phyloP scores from a whole-genome alignment of 345 rosid species.

The Corchorus capsularis region DNA sequence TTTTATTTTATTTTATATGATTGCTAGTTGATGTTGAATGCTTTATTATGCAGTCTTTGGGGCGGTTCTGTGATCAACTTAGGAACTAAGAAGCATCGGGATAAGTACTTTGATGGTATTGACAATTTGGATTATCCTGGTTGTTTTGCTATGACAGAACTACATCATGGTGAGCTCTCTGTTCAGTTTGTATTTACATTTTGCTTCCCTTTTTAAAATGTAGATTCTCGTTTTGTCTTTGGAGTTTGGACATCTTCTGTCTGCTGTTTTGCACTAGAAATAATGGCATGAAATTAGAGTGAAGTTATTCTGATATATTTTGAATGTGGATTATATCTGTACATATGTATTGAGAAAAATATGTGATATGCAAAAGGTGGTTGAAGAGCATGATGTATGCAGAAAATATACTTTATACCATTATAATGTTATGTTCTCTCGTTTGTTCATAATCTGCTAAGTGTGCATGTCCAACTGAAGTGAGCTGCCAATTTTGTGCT shows the following conservation, averaged over 20 bases:
- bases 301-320: too few relatives aligned
- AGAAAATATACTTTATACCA: neutral
- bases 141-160: slow-evolving; percentile 99
- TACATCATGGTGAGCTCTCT: slow-evolving; percentile 78
- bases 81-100: slow-evolving; percentile 94
- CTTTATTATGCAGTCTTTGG: slow-evolving; percentile 74
- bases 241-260: neutral
- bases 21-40: neutral
- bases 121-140: slow-evolving; percentile 87
- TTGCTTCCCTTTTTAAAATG: neutral
- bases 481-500: slow-evolving; percentile 17
- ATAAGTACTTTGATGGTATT: slow-evolving; percentile 83
- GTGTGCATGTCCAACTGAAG: slow-evolving; percentile 9
- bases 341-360: neutral
- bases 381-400: neutral
- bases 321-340: neutral
- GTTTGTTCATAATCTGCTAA: neutral
- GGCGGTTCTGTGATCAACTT: slow-evolving; percentile 93
- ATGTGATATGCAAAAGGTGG: neutral
- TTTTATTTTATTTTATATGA: neutral
- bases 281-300: neutral
- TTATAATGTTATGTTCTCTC: too few relatives aligned
- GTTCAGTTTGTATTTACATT: neutral
- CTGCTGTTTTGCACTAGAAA: slow-evolving; percentile 11
- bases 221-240: neutral